These are phyloP conservation scores for Cryphonectria japonica DNA, from an alignment of 2,329 filamentous ascomycete genomes.

Conservation along the genomic window DNA sequence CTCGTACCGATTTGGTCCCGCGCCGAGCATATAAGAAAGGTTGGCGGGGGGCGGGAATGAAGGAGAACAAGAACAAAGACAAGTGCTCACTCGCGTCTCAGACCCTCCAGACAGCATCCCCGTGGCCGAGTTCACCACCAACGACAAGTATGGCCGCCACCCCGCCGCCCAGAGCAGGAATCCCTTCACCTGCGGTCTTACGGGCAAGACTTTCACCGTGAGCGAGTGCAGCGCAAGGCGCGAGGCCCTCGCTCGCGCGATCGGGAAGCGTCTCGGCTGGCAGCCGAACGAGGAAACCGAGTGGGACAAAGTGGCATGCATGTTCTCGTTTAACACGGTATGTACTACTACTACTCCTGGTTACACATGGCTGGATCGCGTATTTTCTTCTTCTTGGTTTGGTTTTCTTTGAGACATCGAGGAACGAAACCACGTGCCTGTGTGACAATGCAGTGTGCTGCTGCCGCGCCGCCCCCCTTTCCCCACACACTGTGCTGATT, in stretches of 20 bases:
- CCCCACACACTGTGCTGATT: neutral
- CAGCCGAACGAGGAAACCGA: slow-evolving; percentile 70
- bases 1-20: neutral
- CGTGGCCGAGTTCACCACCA: slow-evolving; percentile 76
- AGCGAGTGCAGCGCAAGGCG: slow-evolving; percentile 67
- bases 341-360: slow-evolving; percentile 31
- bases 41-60: neutral
- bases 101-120: slow-evolving; percentile 75
- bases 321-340: slow-evolving; percentile 83
- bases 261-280: slow-evolving; percentile 74
- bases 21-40: too few species aligned
- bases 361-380: neutral
- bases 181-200: slow-evolving; percentile 78
- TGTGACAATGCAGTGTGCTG: neutral
- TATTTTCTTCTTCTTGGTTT: too few species aligned
- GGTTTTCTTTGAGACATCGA: neutral
- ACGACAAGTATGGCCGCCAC: slow-evolving; percentile 70
- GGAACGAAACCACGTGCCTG: neutral
- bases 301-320: slow-evolving; percentile 78
- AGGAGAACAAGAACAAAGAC: neutral
- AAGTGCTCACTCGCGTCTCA: slow-evolving; percentile 30
- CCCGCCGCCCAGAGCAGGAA: slow-evolving; percentile 65
- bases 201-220: slow-evolving; percentile 68
- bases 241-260: slow-evolving; percentile 67
- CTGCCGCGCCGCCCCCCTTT: neutral